Conservation (phyloP, 2,329 filamentous ascomycete species). For the Magnaporthiopsis rhizophila region DNA sequence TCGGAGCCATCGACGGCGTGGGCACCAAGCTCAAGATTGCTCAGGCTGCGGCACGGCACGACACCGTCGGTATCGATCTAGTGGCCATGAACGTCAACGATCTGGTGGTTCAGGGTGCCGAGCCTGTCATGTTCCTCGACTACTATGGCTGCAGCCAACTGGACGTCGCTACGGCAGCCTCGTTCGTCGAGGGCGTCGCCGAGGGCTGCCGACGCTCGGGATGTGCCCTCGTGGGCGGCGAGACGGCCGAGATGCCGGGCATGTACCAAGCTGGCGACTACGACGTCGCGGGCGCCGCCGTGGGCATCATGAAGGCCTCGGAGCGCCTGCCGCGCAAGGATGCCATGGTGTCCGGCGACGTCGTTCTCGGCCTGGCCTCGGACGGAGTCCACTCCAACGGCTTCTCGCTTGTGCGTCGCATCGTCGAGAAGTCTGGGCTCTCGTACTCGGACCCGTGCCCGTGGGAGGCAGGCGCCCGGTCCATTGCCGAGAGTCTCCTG, state of each 20-base stretch:
- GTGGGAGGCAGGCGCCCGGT: slow-evolving; percentile 52
- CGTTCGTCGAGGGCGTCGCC: slow-evolving; percentile 88
- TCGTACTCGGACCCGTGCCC: slow-evolving; percentile 66
- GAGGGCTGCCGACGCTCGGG: slow-evolving; percentile 76
- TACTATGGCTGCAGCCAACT: slow-evolving; percentile 94
- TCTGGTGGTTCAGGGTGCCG: slow-evolving; percentile 88
- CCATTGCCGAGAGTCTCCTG: slow-evolving; percentile 69
- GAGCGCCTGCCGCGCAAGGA: slow-evolving; percentile 67
- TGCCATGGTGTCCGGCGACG: slow-evolving; percentile 72
- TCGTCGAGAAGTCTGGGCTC: slow-evolving; percentile 67
- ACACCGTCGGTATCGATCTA: slow-evolving; percentile 91
- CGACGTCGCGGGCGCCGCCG: slow-evolving; percentile 83
- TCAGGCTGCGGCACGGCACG: slow-evolving; percentile 79
- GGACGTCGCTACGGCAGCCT: slow-evolving; percentile 65
- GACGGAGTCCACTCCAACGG: slow-evolving; percentile 93
- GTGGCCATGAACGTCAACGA: slow-evolving; percentile 99
- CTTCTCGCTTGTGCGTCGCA: slow-evolving; percentile 90
- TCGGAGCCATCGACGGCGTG: slow-evolving; percentile 94
- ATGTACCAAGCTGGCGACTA: slow-evolving; percentile 87
- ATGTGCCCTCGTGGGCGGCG: slow-evolving; percentile 89
- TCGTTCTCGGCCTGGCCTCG: slow-evolving; percentile 78
- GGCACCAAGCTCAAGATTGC: slow-evolving; percentile 97
- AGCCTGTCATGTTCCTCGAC: slow-evolving; percentile 93
- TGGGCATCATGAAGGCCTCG: slow-evolving; percentile 68
- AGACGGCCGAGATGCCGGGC: slow-evolving; percentile 97